Percentiles rank a stretch among this genome's conserved stretches.
Evolutionary conservation across 805 yeast species (phyloP).

Genomic region (Yamadazyma phyllophila): DNA sequence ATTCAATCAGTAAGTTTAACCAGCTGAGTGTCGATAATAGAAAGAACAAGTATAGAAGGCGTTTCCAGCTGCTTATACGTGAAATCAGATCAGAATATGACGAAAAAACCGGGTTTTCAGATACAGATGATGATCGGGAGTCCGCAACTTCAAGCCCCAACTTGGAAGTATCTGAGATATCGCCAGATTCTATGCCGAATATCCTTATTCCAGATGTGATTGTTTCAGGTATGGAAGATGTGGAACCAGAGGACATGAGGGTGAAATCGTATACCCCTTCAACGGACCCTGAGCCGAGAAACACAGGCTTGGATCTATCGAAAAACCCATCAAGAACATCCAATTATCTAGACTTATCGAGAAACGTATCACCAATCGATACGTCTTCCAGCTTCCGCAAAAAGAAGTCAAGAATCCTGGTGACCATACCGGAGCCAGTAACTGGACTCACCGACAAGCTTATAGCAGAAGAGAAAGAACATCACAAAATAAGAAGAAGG

Average conservation of each 20-base stretch:
- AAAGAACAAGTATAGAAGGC: not conserved
- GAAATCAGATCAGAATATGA: not conserved
- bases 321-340: not conserved
- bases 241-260: no score
- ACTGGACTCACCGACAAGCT: slow-evolving; percentile 13
- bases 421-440: slow-evolving; percentile 24
- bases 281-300: no score
- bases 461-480: slow-evolving; percentile 11
- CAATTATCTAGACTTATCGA: not conserved
- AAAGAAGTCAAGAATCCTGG: slow-evolving; percentile 5
- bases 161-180: no score
- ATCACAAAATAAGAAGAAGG: slow-evolving; percentile 14
- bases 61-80: not conserved
- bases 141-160: no score
- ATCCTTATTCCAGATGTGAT: no score
- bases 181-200: no score
- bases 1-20: slow-evolving; percentile 2
- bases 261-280: no score
- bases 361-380: no score
- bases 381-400: not conserved
- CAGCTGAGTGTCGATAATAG: not conserved
- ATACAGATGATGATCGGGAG: no score
- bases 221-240: no score
- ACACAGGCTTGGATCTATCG: no score
- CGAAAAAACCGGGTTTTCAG: not conserved